Evolutionary conservation across 306 rosid genomes (phyloP).

Genomic region (Vigna reflexopilosa): DNA sequence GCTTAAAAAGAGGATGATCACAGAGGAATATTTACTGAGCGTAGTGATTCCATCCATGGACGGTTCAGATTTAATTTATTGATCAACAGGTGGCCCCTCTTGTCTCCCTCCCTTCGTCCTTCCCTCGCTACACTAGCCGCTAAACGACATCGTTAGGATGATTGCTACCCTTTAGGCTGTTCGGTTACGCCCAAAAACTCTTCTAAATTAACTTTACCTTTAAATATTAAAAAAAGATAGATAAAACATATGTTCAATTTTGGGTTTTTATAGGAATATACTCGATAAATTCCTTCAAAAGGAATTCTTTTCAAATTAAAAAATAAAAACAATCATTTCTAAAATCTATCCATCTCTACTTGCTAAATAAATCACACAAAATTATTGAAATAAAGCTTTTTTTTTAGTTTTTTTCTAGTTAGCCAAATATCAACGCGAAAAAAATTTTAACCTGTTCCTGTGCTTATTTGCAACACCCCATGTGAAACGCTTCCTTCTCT

Average conservation of each 20-base stretch:
- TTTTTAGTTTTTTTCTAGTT: no score
- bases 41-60: slow-evolving; percentile 37
- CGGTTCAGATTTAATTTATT: slow-evolving; percentile 54
- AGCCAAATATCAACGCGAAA: not conserved
- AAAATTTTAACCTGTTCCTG: slow-evolving; percentile 17
- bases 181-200: slow-evolving; percentile 7
- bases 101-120: slow-evolving; percentile 30
- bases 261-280: not conserved
- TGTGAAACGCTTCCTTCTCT: slow-evolving; percentile 35
- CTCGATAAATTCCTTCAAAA: not conserved
- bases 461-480: slow-evolving; percentile 43
- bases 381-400: not conserved
- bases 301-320: not conserved
- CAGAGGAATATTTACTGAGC: slow-evolving; percentile 49
- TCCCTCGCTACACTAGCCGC: not conserved
- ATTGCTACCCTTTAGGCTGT: slow-evolving; percentile 24
- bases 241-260: not conserved
- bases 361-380: not conserved
- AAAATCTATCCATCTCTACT: not conserved
- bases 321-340: not conserved
- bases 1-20: slow-evolving; percentile 50
- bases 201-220: no score
- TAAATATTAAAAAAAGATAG: not conserved
- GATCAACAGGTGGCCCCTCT: slow-evolving; percentile 26
- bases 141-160: slow-evolving; percentile 47